Evolutionary conservation across 1,284 basidiomycete genomes (phyloP), one percentile per base, ranked within the genome.

Genomic region (Moesziomyces antarcticus): DNA sequence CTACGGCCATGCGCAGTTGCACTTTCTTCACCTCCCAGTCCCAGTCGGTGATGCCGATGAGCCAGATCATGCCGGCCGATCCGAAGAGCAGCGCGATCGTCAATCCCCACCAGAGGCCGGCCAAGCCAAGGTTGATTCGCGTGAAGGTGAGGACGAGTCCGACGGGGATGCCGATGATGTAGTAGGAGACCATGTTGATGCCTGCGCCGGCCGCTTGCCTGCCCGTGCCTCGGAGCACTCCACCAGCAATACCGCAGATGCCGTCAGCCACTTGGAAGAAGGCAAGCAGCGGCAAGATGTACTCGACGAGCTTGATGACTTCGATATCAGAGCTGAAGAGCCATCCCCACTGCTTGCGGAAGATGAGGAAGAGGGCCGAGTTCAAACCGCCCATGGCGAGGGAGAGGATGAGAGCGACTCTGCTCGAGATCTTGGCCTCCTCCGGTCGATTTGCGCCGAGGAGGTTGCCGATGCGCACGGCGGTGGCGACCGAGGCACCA

Each of bases 321-420:
- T 85, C 89, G 89, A 89, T 87, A 84, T 96, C 93, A 56, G 90
- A 86, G 78, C 94, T 96, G 87, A 96, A 97, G 24, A 95, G 84
- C 79, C 90, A 90, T 3, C 88, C 93, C 91, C 92, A 94, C 5
- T 86, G 86, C 37, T 89, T 84, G 7, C 92, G 87, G 87, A 93
- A 93, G 14, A 88, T 82, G 71, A 93, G 77, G 83, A 92, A 92
- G 82, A 93, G 86, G 0, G 87, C 80, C 67, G 91, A 93, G 75
- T 81, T 85, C 41, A 84, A 33, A 0, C 75, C 68, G 14, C 64
- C 55, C 42, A 63, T 66, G 21, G 41, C 65, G 33, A 56, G 61
- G 40, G 72, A 65, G 24, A 79, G 45, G 47, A 73, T 46, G 47
- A 85, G 69, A 11, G 80, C 74, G 3, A 80, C 80, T 18, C 77